These are phyloP conservation scores for Haplosporangium gracile DNA, from an alignment of 192 early-diverging fungal genomes.

Conservation along the genomic window DNA sequence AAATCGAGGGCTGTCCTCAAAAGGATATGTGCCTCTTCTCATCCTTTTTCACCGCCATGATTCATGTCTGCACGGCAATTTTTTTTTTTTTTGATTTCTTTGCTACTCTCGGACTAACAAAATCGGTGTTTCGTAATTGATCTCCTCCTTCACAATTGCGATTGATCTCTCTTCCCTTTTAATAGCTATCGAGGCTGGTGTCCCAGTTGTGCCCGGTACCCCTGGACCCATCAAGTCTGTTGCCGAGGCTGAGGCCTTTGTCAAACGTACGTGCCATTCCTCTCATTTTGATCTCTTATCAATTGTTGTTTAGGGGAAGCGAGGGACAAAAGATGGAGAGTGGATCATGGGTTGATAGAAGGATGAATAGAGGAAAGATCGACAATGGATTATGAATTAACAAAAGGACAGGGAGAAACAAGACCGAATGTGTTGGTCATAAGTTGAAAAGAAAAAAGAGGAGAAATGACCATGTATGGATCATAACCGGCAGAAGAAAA, in stretches of 20 bases:
- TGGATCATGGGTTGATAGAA: not conserved
- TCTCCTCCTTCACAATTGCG: not conserved
- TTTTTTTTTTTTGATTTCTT: not conserved
- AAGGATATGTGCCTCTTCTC: not conserved
- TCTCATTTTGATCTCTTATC: not conserved
- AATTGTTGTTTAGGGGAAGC: not conserved
- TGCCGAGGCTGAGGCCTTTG: constrained; percentile 78
- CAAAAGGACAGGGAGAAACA: not conserved
- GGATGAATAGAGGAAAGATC: not conserved
- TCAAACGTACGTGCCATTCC: constrained; percentile 49
- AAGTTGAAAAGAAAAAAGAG: no score
- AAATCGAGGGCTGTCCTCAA: not conserved
- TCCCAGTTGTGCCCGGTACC: constrained; percentile 96
- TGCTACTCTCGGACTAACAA: not conserved
- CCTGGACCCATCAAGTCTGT: constrained; percentile 82
- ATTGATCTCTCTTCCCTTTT: not conserved
- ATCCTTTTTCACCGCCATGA: not conserved
- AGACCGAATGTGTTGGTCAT: no score
- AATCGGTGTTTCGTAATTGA: not conserved
- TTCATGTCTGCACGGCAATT: not conserved
- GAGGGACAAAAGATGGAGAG: not conserved
- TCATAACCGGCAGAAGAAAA: not conserved
- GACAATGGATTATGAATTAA: not conserved
- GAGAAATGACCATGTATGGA: not conserved
- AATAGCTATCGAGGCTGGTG: constrained; percentile 80